A percentile compares a stretch with the other conserved stretches of the same genome.
These are phyloP conservation scores for Eragrostis tef DNA, from an alignment of 202 grass and related monocot genomes.

Conservation along the genomic window DNA sequence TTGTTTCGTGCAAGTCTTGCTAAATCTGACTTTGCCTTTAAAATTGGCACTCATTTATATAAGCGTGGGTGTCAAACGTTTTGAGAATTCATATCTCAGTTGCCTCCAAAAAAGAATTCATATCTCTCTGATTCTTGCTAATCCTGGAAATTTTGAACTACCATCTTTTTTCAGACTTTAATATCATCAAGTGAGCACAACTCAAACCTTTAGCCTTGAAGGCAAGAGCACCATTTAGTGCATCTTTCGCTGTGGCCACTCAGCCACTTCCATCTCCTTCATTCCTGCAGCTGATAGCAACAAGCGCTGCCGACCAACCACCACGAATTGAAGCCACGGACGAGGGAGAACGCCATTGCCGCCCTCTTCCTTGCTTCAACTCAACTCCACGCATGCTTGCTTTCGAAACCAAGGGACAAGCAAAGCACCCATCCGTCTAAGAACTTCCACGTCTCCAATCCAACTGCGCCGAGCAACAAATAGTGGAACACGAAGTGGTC, in stretches of 20 bases:
- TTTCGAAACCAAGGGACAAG: slow-evolving; percentile 76
- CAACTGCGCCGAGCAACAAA: slow-evolving; percentile 31
- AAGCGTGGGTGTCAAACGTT: neutral
- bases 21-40: too few species aligned
- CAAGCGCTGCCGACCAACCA: slow-evolving; percentile 38
- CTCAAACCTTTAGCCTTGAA: neutral
- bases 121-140: neutral
- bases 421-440: slow-evolving; percentile 37
- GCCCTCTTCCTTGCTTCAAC: slow-evolving; percentile 55
- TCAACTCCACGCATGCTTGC: slow-evolving; percentile 70
- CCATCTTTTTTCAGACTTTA: neutral
- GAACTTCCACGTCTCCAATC: slow-evolving; percentile 3
- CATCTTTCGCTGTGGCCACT: slow-evolving; percentile 26
- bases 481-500: slow-evolving; percentile 35
- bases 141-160: neutral
- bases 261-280: neutral
- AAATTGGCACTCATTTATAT: neutral
- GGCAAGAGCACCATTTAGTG: neutral
- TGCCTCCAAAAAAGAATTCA: neutral
- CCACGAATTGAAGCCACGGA: neutral
- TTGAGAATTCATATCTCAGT: neutral
- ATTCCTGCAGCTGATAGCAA: slow-evolving; percentile 29
- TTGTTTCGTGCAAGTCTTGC: too few species aligned
- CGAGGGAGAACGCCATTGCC: slow-evolving; percentile 35
- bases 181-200: neutral